These are phyloP conservation scores for Pseudogymnoascus sp. DNA, from an alignment of 2,329 filamentous ascomycete species.

Conservation along the genomic window DNA sequence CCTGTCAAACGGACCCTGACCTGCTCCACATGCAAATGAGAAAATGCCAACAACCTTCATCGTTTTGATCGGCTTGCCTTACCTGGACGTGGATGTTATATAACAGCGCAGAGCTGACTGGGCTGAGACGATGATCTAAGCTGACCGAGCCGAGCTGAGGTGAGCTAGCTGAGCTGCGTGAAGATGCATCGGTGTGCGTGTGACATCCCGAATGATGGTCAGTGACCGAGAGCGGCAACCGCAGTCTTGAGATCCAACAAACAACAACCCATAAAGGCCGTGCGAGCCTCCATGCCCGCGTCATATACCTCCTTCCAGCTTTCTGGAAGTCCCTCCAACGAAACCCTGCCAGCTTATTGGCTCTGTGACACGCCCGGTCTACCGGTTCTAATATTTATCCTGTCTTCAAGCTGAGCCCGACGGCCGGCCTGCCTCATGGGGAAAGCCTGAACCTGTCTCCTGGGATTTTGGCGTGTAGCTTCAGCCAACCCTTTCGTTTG, in stretches of 20 bases:
- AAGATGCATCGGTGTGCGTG: neutral
- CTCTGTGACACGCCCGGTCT: neutral
- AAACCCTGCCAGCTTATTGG: neutral
- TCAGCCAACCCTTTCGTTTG: neutral
- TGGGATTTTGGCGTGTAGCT: neutral
- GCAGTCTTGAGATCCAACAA: neutral
- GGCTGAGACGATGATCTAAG: neutral
- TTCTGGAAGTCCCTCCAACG: neutral
- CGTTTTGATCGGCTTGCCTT: neutral
- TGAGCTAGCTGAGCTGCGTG: neutral
- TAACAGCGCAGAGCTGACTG: neutral
- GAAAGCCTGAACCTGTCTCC: neutral
- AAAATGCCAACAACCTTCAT: neutral
- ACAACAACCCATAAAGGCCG: neutral
- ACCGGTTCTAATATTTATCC: neutral
- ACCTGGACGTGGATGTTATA: neutral
- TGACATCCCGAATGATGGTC: neutral
- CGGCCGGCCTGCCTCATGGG: neutral
- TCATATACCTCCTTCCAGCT: neutral
- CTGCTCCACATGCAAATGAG: neutral
- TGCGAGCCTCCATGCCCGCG: neutral
- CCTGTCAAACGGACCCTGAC: neutral
- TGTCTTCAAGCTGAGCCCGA: neutral
- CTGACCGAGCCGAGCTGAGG: neutral
- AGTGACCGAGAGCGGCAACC: neutral